Evolutionary conservation across 1,284 basidiomycete species (phyloP), one percentile per base, ranked within the genome.

Genomic region (Pyrrhoderma lamaoense): DNA sequence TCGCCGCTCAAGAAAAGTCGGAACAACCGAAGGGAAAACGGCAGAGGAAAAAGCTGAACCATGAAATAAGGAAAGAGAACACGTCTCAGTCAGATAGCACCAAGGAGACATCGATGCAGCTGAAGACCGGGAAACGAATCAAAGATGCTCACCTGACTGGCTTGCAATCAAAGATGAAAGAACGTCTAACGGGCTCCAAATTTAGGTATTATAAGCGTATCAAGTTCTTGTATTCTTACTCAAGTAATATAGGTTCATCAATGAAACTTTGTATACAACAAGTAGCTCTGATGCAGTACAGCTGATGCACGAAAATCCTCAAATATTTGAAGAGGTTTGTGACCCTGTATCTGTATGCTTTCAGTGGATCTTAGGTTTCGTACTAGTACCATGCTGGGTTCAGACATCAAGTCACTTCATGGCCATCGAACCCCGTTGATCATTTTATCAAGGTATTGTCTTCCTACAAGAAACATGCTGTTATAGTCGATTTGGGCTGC

Each of bases 401-500:
- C 70, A 82, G 92, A 36, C 78, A 81, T 52, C 91, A 95, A 69
- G 91, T 94, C 3, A 77, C 85, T 49, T 81, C 82, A 2, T 97
- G 93, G 93, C 93, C 93, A 0, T 80, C 80, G 1, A 94, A 95
- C 61, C 93, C 93, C 1, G 83, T 95, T 19, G 73, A 85, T 27
- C 76, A 88, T 63, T 91, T 93, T 64, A 77, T 86, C 47, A 70
- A 73, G 2, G 57, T 63, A 3, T 70, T 89, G 18, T 79, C 79
- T 8, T 66, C 72, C 22, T 82, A 82, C 56, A 79, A 89, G 3
- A 52, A 71, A 16, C 76, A 75, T 51, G 84, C 85, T 0, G 70
- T 98, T 54, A 82, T 99, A 44, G 93, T 82, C 19, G 96, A 99
- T 68, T 73, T 99, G 19, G 96, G 96, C 5, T 98, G 94, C 58